phyloP scores from a whole-genome alignment of 768 basidiomycete species.

The Suillus lakei region DNA sequence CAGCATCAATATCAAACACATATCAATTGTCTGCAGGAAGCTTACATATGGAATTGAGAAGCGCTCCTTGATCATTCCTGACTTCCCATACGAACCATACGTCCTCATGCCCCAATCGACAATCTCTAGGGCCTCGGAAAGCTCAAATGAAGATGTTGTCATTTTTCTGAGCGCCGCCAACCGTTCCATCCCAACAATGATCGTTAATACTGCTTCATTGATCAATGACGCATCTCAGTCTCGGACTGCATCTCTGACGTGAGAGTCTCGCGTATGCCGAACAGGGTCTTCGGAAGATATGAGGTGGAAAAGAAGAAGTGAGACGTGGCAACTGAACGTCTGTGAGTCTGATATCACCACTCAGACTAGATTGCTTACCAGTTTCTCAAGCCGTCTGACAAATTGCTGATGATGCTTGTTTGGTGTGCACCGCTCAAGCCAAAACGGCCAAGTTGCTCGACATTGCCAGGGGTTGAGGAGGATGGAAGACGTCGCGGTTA shows the following conservation, averaged over 20 bases:
- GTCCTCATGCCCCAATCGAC: conserved; percentile 94
- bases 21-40: conserved; percentile 4
- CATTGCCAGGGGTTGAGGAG: no score
- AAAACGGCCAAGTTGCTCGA: conserved; percentile 87
- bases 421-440: conserved; percentile 94
- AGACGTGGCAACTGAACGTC: conserved; percentile 73
- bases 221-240: conserved; percentile 86
- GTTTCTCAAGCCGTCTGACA: conserved; percentile 95
- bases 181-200: conserved; percentile 68
- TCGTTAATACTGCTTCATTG: conserved; percentile 85
- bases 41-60: conserved; percentile 69
- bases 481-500: no score
- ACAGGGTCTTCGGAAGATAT: conserved; percentile 76
- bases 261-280: conserved; percentile 80
- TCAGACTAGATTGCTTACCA: conserved; percentile 55
- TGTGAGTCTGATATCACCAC: conserved; percentile 22
- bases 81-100: conserved; percentile 66
- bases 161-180: conserved; percentile 58
- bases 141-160: conserved; percentile 49
- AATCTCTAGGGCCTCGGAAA: conserved; percentile 70
- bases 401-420: conserved; percentile 88
- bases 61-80: conserved; percentile 49
- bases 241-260: conserved; percentile 87
- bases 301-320: conserved; percentile 88
- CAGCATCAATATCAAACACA: conserved; percentile 11